These are phyloP conservation scores for Penicillium brasilianum DNA, from an alignment of 2,329 filamentous ascomycete genomes.

Conservation along the genomic window DNA sequence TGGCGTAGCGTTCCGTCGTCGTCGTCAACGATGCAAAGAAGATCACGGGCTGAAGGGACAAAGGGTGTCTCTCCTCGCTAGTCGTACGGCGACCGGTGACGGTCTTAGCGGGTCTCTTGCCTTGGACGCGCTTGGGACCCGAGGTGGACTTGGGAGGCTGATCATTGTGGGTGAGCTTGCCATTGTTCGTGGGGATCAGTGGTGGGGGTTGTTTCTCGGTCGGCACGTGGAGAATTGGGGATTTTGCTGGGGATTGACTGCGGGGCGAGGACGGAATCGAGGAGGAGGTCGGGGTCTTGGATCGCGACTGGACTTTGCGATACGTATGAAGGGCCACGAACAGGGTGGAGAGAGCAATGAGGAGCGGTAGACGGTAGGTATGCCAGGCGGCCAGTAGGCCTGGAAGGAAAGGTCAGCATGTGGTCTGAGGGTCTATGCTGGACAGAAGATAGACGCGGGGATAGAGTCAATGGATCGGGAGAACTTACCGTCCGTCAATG, in stretches of 20 bases:
- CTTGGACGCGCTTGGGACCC: constrained; percentile 42
- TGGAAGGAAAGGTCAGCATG: constrained; percentile 23
- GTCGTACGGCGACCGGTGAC: constrained; percentile 29
- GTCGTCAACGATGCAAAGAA: constrained; percentile 92
- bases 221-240: constrained; percentile 17
- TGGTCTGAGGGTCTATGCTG: not conserved
- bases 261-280: constrained; percentile 41
- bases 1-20: constrained; percentile 76
- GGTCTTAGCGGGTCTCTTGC: constrained; percentile 40
- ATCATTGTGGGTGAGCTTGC: constrained; percentile 20
- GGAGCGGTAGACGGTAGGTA: constrained; percentile 51
- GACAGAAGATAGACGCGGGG: not conserved
- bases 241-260: constrained; percentile 33
- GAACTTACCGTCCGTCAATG: no score
- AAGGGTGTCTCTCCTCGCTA: constrained; percentile 21
- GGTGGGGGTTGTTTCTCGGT: constrained; percentile 9
- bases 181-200: constrained; percentile 7
- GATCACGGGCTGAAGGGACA: constrained; percentile 67
- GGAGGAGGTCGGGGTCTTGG: constrained; percentile 36
- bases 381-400: constrained; percentile 54
- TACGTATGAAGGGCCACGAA: constrained; percentile 40
- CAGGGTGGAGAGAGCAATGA: constrained; percentile 46
- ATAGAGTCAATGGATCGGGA: not conserved
- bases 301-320: constrained; percentile 30
- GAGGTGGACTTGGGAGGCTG: not conserved